Percentiles rank a stretch among this genome's conserved stretches.
phyloP scores from a whole-genome alignment of 1,284 basidiomycete genomes.

The Cryptococcus amylolentus region DNA sequence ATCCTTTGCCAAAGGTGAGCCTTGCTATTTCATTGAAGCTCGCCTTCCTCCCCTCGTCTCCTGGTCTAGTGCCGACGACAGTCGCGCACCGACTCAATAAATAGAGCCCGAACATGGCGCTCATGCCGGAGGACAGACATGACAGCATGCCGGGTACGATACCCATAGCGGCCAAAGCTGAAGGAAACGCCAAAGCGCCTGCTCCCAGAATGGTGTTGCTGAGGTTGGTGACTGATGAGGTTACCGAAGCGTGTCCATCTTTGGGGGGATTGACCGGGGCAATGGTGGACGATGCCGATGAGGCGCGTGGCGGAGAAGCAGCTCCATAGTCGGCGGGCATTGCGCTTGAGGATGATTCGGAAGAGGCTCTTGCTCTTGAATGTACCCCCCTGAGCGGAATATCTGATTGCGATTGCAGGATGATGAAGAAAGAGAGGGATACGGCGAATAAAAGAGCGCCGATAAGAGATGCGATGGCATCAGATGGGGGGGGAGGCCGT shows the following conservation, averaged over 20 bases:
- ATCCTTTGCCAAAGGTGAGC: constrained; percentile 64
- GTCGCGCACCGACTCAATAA: constrained; percentile 81
- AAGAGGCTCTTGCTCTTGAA: background rate
- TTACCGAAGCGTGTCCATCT: constrained; percentile 21
- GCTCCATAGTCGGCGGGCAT: constrained; percentile 20
- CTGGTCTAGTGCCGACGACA: constrained; percentile 54
- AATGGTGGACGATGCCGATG: constrained; percentile 4
- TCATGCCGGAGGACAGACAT: constrained; percentile 77
- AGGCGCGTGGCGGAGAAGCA: constrained; percentile 8
- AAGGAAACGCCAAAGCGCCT: constrained; percentile 56
- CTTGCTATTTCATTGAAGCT: constrained; percentile 85
- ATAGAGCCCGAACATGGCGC: constrained; percentile 83
- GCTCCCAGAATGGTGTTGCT: constrained; percentile 85
- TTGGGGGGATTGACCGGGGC: background rate
- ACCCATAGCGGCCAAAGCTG: constrained; percentile 81
- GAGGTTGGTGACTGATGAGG: constrained; percentile 56
- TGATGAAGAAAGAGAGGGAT: background rate
- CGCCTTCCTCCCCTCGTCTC: constrained; percentile 57
- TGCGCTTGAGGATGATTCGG: background rate
- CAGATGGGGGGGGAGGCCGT: no score
- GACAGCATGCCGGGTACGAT: constrained; percentile 82
- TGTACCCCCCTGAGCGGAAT: no score
- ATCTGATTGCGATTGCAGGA: no score
- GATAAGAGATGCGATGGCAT: no score
- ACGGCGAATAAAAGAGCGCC: background rate